These are phyloP conservation scores for Penicillium subrubescens DNA, from an alignment of 495 filamentous ascomycete species.

Conservation along the genomic window DNA sequence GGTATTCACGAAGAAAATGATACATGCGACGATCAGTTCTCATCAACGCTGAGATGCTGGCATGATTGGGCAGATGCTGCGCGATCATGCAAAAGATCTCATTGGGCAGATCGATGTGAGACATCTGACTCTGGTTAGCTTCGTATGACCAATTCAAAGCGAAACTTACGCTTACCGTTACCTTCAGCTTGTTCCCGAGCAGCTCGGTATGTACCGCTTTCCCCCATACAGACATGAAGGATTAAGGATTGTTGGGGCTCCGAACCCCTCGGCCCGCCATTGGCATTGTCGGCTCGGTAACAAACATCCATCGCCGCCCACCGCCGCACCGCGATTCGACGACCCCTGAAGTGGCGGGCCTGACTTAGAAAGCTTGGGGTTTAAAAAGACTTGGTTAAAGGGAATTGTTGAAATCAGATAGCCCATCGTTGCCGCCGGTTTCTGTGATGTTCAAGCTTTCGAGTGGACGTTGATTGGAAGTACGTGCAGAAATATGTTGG, in stretches of 20 bases:
- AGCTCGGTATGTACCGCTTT: neutral
- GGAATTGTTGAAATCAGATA: too few relatives aligned
- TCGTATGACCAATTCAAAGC: neutral
- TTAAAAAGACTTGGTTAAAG: too few relatives aligned
- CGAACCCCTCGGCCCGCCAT: neutral
- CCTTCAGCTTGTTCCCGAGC: neutral
- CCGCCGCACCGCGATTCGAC: neutral
- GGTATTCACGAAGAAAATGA: slow-evolving; percentile 1
- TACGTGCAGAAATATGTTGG: too few relatives aligned
- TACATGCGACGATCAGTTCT: neutral
- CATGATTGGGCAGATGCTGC: neutral
- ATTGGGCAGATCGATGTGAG: neutral
- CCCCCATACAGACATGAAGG: neutral
- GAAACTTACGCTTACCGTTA: neutral
- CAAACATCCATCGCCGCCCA: too few relatives aligned
- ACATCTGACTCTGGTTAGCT: neutral
- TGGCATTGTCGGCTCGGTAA: neutral
- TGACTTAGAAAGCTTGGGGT: too few relatives aligned
- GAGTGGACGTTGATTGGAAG: too few relatives aligned
- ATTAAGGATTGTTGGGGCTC: neutral
- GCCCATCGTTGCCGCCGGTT: too few relatives aligned
- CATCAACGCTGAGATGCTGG: neutral
- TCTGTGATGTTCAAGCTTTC: too few relatives aligned
- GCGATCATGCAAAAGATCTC: slow-evolving; percentile 1
- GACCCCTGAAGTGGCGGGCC: neutral